phyloP scores from a whole-genome alignment of 2,329 filamentous ascomycete genomes.

The Beauveria rudraprayagi region DNA sequence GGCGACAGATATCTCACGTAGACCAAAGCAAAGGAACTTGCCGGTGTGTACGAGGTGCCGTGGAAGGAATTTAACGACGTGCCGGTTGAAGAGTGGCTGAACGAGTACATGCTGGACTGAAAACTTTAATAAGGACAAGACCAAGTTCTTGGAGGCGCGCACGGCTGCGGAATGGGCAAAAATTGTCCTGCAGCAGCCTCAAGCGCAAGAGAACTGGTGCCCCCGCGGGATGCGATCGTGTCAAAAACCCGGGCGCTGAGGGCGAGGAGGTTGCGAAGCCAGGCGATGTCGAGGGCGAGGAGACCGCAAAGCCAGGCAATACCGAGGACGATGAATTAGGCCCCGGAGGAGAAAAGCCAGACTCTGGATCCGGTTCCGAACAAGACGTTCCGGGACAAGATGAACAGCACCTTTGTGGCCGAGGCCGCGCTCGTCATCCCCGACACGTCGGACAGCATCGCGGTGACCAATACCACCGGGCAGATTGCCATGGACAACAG shows the following conservation, averaged over 20 bases:
- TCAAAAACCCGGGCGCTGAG: background rate
- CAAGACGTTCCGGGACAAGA: background rate
- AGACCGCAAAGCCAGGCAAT: too few relatives aligned
- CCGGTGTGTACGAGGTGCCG: too few relatives aligned
- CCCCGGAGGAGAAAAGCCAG: background rate
- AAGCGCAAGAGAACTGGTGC: background rate
- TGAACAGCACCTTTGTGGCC: background rate
- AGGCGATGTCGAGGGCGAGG: background rate
- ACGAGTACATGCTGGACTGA: background rate
- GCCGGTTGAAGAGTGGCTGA: background rate
- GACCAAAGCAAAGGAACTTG: too few relatives aligned
- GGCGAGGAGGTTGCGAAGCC: background rate
- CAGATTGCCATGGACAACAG: background rate
- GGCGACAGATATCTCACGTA: too few relatives aligned
- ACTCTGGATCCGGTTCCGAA: background rate
- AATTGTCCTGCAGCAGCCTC: background rate
- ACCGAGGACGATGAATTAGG: too few relatives aligned
- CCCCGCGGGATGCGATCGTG: background rate
- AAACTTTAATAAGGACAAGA: background rate
- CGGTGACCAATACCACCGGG: background rate
- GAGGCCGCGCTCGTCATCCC: background rate
- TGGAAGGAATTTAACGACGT: background rate
- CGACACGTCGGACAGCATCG: background rate
- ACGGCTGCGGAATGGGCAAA: background rate
- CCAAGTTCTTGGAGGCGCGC: background rate